Percentiles rank a stretch among this genome's conserved stretches.
phyloP scores from a whole-genome alignment of 176 grass and related monocot species.

The Tuctoria greenei region DNA sequence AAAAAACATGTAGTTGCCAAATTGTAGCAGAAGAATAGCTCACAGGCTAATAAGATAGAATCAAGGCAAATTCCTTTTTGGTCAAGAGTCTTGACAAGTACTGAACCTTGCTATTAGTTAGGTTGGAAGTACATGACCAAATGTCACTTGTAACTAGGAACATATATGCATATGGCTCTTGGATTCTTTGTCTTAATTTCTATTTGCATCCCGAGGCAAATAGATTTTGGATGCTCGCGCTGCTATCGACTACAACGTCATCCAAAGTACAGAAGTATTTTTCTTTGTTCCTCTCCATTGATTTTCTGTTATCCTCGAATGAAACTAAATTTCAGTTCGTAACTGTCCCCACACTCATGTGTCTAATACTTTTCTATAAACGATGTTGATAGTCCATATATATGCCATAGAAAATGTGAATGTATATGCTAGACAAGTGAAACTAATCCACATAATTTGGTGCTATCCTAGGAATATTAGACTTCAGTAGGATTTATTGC shows the following conservation, averaged over 20 bases:
- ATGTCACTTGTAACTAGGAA: slow-evolving; percentile 7
- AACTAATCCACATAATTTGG: slow-evolving; percentile 3
- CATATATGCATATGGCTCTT: not conserved
- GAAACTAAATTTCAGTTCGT: not conserved
- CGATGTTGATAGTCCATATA: not conserved
- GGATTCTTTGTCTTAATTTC: not conserved
- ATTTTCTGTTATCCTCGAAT: not conserved
- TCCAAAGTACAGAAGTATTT: not conserved
- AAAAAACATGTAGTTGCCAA: not conserved
- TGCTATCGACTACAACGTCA: not conserved
- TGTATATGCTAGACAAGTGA: not conserved
- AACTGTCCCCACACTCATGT: not conserved
- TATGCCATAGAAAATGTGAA: not conserved
- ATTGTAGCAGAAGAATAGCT: slow-evolving; percentile 22
- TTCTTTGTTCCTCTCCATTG: not conserved
- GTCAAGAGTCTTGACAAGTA: slow-evolving; percentile 15
- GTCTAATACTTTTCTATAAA: not conserved
- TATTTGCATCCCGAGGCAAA: not conserved
- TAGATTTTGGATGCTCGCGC: not conserved
- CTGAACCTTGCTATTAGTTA: slow-evolving; percentile 19
- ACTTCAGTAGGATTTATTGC: slow-evolving; percentile 6
- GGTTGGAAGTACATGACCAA: slow-evolving; percentile 21
- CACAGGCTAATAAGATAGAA: slow-evolving; percentile 23
- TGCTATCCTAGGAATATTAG: not conserved
- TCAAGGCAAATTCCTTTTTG: slow-evolving; percentile 11